Percentiles rank a stretch among this genome's conserved stretches.
phyloP scores from a whole-genome alignment of 768 basidiomycete genomes.

The Lentinula raphanica region DNA sequence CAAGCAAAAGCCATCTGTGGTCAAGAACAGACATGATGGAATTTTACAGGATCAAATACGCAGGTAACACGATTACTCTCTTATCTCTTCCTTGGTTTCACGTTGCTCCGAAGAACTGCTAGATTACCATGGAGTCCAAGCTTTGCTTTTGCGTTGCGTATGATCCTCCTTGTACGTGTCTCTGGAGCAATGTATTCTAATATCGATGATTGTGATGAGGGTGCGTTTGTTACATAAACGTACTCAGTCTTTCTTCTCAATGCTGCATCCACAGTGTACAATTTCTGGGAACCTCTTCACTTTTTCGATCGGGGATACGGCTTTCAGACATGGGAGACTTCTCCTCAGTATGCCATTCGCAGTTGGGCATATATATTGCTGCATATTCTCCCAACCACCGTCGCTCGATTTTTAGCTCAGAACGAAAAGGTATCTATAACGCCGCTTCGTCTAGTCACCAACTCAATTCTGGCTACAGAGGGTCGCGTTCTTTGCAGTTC shows the following conservation, averaged over 20 bases:
- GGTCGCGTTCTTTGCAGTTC: conserved; percentile 82
- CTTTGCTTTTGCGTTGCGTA: conserved; percentile 77
- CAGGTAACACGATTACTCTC: conserved; percentile 36
- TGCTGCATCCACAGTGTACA: conserved; percentile 64
- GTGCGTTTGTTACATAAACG: conserved; percentile 33
- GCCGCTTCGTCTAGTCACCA: neutral
- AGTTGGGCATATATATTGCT: conserved; percentile 92
- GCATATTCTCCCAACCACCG: conserved; percentile 63
- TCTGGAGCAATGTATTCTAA: conserved; percentile 91
- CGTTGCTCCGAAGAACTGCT: conserved; percentile 41
- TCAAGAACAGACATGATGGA: conserved; percentile 45
- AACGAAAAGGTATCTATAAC: conserved; percentile 62
- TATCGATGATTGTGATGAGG: conserved; percentile 96
- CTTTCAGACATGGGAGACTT: conserved; percentile 98
- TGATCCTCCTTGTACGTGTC: conserved; percentile 76
- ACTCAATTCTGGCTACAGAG: conserved; percentile 43
- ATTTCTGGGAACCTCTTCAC: conserved; percentile 98
- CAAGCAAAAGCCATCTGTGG: conserved; percentile 24
- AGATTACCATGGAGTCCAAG: conserved; percentile 82
- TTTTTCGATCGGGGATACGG: conserved; percentile 81
- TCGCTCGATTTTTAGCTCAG: conserved; percentile 49
- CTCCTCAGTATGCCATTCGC: conserved; percentile 85
- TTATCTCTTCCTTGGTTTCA: conserved; percentile 8
- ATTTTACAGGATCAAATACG: conserved; percentile 79
- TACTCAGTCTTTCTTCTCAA: neutral